These are phyloP conservation scores for Boeremia exigua DNA, from an alignment of 2,329 filamentous ascomycete genomes.

Conservation along the genomic window DNA sequence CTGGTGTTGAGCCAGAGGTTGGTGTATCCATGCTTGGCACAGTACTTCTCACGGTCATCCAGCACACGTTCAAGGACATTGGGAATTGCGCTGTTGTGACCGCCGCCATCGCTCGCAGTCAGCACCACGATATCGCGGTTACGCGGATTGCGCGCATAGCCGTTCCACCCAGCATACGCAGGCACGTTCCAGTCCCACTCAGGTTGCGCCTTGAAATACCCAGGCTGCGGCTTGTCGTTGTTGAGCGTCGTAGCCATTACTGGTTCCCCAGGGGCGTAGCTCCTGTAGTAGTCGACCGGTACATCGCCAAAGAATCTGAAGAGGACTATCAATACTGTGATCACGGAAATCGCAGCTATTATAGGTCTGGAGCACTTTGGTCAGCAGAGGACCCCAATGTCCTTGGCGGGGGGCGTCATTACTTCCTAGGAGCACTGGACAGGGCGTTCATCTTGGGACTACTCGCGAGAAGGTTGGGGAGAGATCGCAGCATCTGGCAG, in stretches of 20 bases:
- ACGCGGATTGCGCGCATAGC: conserved; percentile 39
- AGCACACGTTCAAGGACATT: conserved; percentile 45
- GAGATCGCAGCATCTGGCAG: conserved; percentile 7
- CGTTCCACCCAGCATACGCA: conserved; percentile 31
- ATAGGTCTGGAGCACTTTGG: conserved; percentile 22
- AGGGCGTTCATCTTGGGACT: conserved; percentile 9
- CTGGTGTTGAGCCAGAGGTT: conserved; percentile 51
- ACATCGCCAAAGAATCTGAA: conserved; percentile 36
- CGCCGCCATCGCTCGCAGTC: conserved; percentile 50
- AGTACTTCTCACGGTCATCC: conserved; percentile 47
- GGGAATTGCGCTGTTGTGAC: conserved; percentile 50
- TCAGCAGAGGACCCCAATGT: background rate
- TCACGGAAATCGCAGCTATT: conserved; percentile 25
- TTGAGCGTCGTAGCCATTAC: conserved; percentile 21
- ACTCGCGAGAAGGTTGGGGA: conserved; percentile 5
- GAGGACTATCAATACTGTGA: conserved; percentile 30
- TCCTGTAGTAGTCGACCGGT: conserved; percentile 34
- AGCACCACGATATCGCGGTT: conserved; percentile 48
- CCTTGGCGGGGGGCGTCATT: background rate
- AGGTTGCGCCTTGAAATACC: conserved; percentile 41
- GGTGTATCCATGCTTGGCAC: conserved; percentile 46
- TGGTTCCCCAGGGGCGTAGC: conserved; percentile 28
- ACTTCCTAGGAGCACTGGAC: conserved; percentile 12
- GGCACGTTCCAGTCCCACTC: conserved; percentile 43
- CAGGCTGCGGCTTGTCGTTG: conserved; percentile 35